A percentile compares a stretch with the other conserved stretches of the same genome.
phyloP scores from a whole-genome alignment of 495 filamentous ascomycete genomes.

The Sordaria brevicollis region DNA sequence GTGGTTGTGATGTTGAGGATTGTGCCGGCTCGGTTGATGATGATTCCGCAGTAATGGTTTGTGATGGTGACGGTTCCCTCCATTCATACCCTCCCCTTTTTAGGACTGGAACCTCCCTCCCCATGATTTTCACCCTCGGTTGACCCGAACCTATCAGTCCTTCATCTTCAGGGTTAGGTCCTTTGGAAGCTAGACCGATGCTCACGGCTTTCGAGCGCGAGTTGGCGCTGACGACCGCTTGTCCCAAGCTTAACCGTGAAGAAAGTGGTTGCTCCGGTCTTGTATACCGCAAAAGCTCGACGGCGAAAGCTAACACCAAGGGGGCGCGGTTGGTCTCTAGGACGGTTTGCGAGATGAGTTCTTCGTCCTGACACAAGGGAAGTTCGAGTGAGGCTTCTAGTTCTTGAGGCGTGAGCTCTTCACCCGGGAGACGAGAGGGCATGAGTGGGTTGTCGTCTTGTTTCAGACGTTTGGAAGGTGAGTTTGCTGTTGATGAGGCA shows the following conservation, averaged over 20 bases:
- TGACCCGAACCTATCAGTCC: conserved; percentile 62
- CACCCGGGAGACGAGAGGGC: conserved; percentile 4
- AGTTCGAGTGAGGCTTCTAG: conserved; percentile 57
- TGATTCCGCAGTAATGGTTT: not conserved
- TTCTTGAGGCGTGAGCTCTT: conserved; percentile 45
- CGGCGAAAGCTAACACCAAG: conserved; percentile 69
- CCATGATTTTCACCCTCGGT: conserved; percentile 57
- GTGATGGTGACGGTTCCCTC: too few species aligned
- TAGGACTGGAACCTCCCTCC: conserved; percentile 59
- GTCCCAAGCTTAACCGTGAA: conserved; percentile 65
- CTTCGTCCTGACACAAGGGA: conserved; percentile 47
- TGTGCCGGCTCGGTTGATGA: not conserved
- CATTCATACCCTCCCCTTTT: conserved; percentile 70
- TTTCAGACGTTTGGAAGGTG: conserved; percentile 35
- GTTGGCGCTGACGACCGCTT: conserved; percentile 71
- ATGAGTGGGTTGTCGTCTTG: conserved; percentile 21
- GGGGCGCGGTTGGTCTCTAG: conserved; percentile 72
- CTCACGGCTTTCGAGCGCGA: conserved; percentile 63
- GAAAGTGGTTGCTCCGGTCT: conserved; percentile 80
- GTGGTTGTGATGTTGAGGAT: not conserved
- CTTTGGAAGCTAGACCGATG: conserved; percentile 54
- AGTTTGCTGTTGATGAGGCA: conserved; percentile 7
- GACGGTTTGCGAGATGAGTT: conserved; percentile 43
- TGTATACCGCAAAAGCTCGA: conserved; percentile 60
- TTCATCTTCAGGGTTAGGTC: conserved; percentile 55